Evolutionary conservation across 805 yeast species (phyloP).

Genomic region (Candida sphagnicola): DNA sequence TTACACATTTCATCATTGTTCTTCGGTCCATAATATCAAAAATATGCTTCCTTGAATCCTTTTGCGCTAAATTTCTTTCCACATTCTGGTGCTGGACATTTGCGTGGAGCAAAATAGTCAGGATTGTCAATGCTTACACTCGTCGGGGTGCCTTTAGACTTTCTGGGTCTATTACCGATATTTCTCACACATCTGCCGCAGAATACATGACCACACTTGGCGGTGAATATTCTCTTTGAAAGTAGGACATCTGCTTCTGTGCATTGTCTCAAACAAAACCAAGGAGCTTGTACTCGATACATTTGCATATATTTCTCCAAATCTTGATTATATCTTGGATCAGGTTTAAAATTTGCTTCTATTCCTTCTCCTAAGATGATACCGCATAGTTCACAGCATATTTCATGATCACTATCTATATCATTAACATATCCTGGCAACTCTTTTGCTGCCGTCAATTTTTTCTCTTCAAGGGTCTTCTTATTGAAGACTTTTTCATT

Average conservation of each 20-base stretch:
- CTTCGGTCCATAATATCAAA: too few relatives aligned
- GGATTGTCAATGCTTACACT: constrained; percentile 29
- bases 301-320: constrained; percentile 20
- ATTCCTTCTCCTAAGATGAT: constrained; percentile 70
- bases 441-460: constrained; percentile 19
- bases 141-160: constrained; percentile 13
- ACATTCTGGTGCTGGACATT: constrained; percentile 57
- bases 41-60: constrained; percentile 44
- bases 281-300: constrained; percentile 54
- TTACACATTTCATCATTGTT: too few relatives aligned
- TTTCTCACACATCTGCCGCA: constrained; percentile 82
- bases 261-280: constrained; percentile 50
- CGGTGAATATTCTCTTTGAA: constrained; percentile 61
- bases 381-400: constrained; percentile 64
- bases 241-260: constrained; percentile 54
- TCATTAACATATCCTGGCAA: constrained; percentile 26
- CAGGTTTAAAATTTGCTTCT: constrained; percentile 46
- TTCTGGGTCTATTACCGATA: constrained; percentile 45
- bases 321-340: constrained; percentile 24
- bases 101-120: constrained; percentile 47
- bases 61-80: constrained; percentile 37
- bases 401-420: constrained; percentile 14
- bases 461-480: constrained; percentile 25
- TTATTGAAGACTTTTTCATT: constrained; percentile 28
- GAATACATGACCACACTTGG: constrained; percentile 78